Evolutionary conservation across 495 filamentous ascomycete genomes (phyloP).

Genomic region (Saxophila tyrrhenica): DNA sequence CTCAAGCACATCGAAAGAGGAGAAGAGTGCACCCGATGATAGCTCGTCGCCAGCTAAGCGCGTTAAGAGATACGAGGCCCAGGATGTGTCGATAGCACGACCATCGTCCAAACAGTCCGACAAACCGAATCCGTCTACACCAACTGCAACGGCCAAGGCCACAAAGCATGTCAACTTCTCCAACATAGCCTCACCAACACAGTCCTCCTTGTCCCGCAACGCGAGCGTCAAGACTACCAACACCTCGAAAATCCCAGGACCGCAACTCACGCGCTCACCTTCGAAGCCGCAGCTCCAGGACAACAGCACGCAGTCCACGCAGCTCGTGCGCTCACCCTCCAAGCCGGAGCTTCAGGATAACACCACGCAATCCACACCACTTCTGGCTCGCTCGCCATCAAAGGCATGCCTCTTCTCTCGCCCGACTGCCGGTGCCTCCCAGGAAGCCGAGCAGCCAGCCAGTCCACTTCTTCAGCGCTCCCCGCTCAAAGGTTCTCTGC

Average conservation of each 20-base stretch:
- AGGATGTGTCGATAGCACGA: conserved; percentile 48
- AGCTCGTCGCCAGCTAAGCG: conserved; percentile 50
- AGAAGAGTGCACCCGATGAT: too few species aligned
- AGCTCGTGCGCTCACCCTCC: conserved; percentile 17
- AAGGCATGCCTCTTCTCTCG: conserved; percentile 3
- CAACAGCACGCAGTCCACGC: not conserved
- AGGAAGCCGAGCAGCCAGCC: not conserved
- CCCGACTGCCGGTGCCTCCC: not conserved
- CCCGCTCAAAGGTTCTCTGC: conserved; percentile 11
- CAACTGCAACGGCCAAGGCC: conserved; percentile 24
- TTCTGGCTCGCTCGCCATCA: conserved; percentile 9
- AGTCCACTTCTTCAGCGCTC: conserved; percentile 10
- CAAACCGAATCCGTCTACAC: conserved; percentile 29
- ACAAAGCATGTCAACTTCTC: conserved; percentile 32
- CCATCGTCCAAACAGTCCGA: conserved; percentile 40
- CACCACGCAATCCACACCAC: not conserved
- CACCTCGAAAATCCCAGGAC: conserved; percentile 45
- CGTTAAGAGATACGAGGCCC: conserved; percentile 44
- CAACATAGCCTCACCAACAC: conserved; percentile 63
- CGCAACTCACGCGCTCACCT: conserved; percentile 28
- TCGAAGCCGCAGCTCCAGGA: not conserved
- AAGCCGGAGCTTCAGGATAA: not conserved
- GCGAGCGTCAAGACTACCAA: conserved; percentile 47
- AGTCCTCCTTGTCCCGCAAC: conserved; percentile 59
- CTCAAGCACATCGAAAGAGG: too few species aligned